Evolutionary conservation across 768 basidiomycete genomes (phyloP), one percentile per base, ranked within the genome.

Genomic region (Scleroderma citrinum): DNA sequence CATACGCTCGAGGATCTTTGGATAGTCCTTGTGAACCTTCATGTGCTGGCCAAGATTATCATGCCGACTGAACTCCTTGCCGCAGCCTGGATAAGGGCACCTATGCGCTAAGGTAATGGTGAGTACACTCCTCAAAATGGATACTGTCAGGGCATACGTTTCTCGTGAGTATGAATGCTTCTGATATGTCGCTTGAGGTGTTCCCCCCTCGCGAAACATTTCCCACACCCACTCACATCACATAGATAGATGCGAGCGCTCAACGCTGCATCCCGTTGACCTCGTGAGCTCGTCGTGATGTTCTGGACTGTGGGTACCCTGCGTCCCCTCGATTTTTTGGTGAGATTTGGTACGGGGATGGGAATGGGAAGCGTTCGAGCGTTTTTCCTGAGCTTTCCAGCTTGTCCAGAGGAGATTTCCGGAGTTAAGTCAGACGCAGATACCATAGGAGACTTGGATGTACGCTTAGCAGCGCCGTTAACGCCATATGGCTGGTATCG

Each of bases 11-110:
- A 67, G 36, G 12, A 53, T 43, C 35, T 56, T 66, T n/a, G 62
- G 51, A 34, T 58, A 58, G 54, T 70, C 66, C 56, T 73, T 74
- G 68, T 92, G 89, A 37, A 91, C 85, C 42, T 86, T 82, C 82
- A 87, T 84, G 59, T 93, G 91, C 67, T 93, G 91, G 39, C 83
- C 81, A 40, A 93, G 78, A 61, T 93, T 93, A 64, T 93, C 92
- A 59, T 88, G 87, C 42, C 92, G 76, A 59, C 84, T 87, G 62
- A 93, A 93, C 55, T 82, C 82, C 72, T 90, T 91, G 46, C 77
- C 82, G 61, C 91, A 93, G 13, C 80, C 82, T 29, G 85, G 83
- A 64, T 82, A 81, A 20, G 83, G 82, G 68, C 91, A 93, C 59
- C 78, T 78, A 67, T 86, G 86, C 49, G 92, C 91, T 92, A 61